Conservation (phyloP, 306 rosid species). For the Cicer cuneatum region DNA sequence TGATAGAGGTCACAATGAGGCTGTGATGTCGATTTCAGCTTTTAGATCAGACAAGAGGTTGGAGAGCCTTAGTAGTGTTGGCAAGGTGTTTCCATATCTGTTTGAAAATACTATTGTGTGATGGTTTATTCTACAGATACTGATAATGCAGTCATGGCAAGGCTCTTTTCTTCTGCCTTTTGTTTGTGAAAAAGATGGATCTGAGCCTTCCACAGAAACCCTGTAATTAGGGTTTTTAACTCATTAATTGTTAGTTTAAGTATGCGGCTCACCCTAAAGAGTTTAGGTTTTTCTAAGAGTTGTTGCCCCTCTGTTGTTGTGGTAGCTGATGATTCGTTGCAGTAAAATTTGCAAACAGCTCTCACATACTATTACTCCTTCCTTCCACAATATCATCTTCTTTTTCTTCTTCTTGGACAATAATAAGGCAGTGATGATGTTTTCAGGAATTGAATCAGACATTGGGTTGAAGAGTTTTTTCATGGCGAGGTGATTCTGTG, state of each 20-base stretch:
- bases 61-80: slow-evolving; percentile 13
- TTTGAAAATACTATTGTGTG: neutral
- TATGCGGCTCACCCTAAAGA: slow-evolving; percentile 40
- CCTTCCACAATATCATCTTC: neutral
- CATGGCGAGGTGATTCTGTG: slow-evolving; percentile 36
- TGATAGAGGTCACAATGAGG: slow-evolving; percentile 2
- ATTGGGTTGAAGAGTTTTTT: slow-evolving; percentile 36
- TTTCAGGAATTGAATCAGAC: slow-evolving; percentile 29
- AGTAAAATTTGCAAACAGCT: neutral
- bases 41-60: slow-evolving; percentile 1
- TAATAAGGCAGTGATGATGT: slow-evolving; percentile 46
- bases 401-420: neutral
- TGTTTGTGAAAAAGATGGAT: slow-evolving; percentile 31
- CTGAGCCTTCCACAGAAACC: slow-evolving; percentile 35
- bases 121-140: slow-evolving; percentile 9
- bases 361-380: neutral
- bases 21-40: slow-evolving; percentile 36
- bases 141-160: slow-evolving; percentile 37
- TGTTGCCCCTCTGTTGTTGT: neutral
- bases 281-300: neutral
- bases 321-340: neutral
- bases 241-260: slow-evolving; percentile 40
- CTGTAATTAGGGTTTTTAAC: neutral
- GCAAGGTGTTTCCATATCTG: slow-evolving; percentile 35
- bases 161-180: neutral